These are phyloP conservation scores for Trypethelium eluteriae DNA, from an alignment of 495 filamentous ascomycete species.

Conservation along the genomic window DNA sequence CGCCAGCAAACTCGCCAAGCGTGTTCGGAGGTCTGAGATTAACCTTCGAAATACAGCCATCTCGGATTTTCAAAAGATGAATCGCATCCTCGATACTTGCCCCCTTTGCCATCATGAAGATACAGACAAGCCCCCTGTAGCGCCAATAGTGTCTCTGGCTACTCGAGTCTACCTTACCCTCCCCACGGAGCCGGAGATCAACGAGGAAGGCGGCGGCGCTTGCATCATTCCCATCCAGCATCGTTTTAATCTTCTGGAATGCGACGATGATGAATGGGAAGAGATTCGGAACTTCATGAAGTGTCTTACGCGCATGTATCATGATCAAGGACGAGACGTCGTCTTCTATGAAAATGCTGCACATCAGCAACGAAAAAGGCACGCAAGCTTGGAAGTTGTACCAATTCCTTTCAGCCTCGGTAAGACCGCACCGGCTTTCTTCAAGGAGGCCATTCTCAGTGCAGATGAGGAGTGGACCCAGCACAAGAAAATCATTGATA, in stretches of 20 bases:
- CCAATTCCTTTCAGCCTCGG: constrained; percentile 82
- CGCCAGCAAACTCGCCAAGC: constrained; percentile 79
- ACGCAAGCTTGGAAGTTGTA: constrained; percentile 79
- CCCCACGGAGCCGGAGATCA: constrained; percentile 83
- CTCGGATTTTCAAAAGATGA: constrained; percentile 82
- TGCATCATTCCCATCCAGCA: constrained; percentile 87
- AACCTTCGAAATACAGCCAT: constrained; percentile 85
- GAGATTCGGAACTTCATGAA: constrained; percentile 99
- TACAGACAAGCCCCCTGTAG: constrained; percentile 69
- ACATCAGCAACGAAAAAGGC: constrained; percentile 63
- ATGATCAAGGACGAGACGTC: constrained; percentile 80
- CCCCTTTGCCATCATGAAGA: constrained; percentile 92
- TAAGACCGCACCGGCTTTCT: constrained; percentile 87
- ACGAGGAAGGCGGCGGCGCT: constrained; percentile 56
- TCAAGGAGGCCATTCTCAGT: constrained; percentile 84
- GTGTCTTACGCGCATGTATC: constrained; percentile 83
- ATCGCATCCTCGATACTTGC: constrained; percentile 77
- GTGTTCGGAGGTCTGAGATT: constrained; percentile 78
- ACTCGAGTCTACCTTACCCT: constrained; percentile 84
- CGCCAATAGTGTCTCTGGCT: constrained; percentile 80
- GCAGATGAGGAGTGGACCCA: constrained; percentile 90
- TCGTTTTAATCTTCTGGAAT: constrained; percentile 82
- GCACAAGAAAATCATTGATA: constrained; percentile 90
- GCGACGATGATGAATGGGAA: constrained; percentile 99
- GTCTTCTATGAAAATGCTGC: constrained; percentile 98